A percentile compares a stretch with the other conserved stretches of the same genome.
Conservation (phyloP, 768 basidiomycete species). For the Leccinum aurantiacum region DNA sequence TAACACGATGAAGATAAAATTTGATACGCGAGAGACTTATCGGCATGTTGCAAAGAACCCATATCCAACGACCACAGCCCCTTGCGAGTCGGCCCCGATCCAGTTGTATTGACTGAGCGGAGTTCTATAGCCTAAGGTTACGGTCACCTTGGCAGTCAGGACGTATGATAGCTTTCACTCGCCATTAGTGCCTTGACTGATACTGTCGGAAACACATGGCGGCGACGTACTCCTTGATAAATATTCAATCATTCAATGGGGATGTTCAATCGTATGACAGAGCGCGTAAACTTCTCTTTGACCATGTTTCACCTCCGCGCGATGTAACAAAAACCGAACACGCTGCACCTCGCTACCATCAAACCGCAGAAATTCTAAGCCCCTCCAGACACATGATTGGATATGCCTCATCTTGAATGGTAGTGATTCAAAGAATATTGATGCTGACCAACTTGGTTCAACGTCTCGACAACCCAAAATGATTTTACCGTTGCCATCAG, state of each 20-base stretch:
- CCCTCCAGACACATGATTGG: not conserved
- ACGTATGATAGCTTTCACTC: not conserved
- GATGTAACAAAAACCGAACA: not conserved
- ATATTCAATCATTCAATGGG: not conserved
- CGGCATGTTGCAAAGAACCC: slow-evolving; percentile 2
- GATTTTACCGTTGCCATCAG: not conserved
- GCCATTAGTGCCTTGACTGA: not conserved
- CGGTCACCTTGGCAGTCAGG: not conserved
- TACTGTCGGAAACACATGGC: not conserved
- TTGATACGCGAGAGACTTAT: slow-evolving; percentile 5
- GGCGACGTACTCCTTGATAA: not conserved
- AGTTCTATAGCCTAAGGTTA: not conserved
- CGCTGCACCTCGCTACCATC: not conserved
- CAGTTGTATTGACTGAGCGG: not conserved
- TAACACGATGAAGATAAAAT: slow-evolving; percentile 2
- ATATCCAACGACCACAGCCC: not conserved
- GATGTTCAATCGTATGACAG: not conserved
- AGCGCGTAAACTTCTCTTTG: not conserved
- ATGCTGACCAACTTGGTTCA: not conserved
- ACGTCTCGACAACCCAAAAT: not conserved
- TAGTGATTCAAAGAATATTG: no score
- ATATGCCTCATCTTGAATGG: not conserved
- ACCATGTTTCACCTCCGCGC: not conserved
- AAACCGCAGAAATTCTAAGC: not conserved
- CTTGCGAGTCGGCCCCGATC: not conserved